Evolutionary conservation across 495 filamentous ascomycete genomes (phyloP), one percentile per base, ranked within the genome.

Genomic region (Penicillium canescens): DNA sequence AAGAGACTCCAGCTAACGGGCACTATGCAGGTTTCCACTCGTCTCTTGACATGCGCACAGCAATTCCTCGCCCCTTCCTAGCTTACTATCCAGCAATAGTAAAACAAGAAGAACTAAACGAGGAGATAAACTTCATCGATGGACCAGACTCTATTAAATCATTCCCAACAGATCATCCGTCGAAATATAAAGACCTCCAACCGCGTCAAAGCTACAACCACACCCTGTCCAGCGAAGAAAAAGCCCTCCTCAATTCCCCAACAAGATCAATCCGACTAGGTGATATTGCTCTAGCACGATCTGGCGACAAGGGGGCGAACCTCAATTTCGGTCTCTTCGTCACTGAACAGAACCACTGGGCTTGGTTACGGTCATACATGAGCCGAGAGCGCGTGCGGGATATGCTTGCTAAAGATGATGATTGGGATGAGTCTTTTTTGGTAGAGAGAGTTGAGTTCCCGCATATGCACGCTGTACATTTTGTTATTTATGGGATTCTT

Each of bases 231-330:
- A 26, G 14, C 6, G 45, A 43, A 1, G 46, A 50, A 23, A 5
- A 4, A 12, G 33, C 39, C 24, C 28, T 44, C 6, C 28, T 40
- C 4, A 31, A 36, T 3, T 28, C 24, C 13, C n/a, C 35, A 14
- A 26, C 40, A 1, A 31, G 20, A 13, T 46, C 23, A 7, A 53
- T 60, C 13, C 67, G 63, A 6, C 61, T 81, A 0, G 76, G 78
- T 1, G 69, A 72, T 41, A 54, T 80, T 39, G 66, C 59, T 8
- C 67, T 72, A 1, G 74, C 65, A 12, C 62, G 78, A 20, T 81
- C 78, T 4, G 78, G 78, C 14, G 78, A 82, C 53, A 81, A 82
- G 52, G 75, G 68, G 2, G 66, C 58, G 8, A 75, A 83, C 49
- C 61, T 73, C 28, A 82, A 82, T 42, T 59, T 76, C n/a, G 78